Percentiles rank a stretch among this genome's conserved stretches.
Evolutionary conservation across 75 land plant species (phyloP).

Genomic region (Chamaecyparis obtusa): DNA sequence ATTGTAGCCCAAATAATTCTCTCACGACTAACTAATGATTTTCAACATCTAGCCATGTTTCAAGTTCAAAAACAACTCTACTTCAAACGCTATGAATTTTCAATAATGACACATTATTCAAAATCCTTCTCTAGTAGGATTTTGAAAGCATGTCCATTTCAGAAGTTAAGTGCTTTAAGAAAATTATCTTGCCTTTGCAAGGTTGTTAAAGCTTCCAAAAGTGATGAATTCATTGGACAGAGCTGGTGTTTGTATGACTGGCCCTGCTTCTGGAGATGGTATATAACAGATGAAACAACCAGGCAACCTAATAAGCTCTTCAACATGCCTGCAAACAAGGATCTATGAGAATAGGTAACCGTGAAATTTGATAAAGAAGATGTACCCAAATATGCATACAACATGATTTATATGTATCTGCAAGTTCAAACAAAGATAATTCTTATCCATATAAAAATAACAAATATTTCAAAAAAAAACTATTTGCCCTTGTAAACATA

Average conservation of each 20-base stretch:
- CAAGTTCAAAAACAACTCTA: background rate
- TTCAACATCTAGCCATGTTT: background rate
- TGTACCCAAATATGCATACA: background rate
- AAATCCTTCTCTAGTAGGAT: background rate
- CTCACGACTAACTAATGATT: background rate
- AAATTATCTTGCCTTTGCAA: constrained; percentile 74
- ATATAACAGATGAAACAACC: constrained; percentile 95
- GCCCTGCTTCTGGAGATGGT: constrained; percentile 94
- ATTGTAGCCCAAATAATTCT: background rate
- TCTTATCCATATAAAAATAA: background rate
- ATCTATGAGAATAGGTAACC: background rate
- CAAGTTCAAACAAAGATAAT: background rate
- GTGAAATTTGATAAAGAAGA: background rate
- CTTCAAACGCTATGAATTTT: background rate
- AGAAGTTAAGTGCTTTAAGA: background rate
- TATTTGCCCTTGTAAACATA: background rate
- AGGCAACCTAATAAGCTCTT: constrained; percentile 87
- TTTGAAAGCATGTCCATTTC: background rate
- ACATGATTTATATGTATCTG: background rate
- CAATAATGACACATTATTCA: background rate
- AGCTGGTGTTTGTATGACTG: constrained; percentile 79
- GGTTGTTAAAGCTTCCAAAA: constrained; percentile 98
- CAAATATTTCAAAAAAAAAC: background rate
- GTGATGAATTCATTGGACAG: constrained; percentile 90
- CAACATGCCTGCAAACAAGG: constrained; percentile 74